Conservation (phyloP, 2,329 filamentous ascomycete species). For the Fusarium tuaranense region DNA sequence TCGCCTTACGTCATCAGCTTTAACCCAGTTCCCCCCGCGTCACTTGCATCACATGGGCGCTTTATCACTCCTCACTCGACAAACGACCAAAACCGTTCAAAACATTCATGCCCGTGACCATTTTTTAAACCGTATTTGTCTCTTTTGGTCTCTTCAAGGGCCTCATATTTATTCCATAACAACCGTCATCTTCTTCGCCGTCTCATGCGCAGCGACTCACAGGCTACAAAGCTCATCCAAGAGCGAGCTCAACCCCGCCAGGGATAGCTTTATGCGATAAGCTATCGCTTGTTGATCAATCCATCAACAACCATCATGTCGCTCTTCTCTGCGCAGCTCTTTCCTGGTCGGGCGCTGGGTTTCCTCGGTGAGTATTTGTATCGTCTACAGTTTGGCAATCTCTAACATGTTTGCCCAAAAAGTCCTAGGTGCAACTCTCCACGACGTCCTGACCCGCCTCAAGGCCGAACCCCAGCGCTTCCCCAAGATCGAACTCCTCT, state of each 20-base stretch:
- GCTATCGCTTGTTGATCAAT: conserved; percentile 13
- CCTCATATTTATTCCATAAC: not conserved
- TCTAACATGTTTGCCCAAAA: conserved; percentile 8
- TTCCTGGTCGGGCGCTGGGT: conserved; percentile 75
- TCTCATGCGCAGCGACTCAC: conserved; percentile 21
- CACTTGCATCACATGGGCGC: conserved; percentile 39
- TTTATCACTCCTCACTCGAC: conserved; percentile 35
- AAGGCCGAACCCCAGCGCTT: conserved; percentile 89
- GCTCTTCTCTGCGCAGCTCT: conserved; percentile 70
- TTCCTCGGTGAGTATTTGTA: conserved; percentile 60
- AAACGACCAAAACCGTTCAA: not conserved
- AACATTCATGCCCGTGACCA: conserved; percentile 34
- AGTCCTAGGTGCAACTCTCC: conserved; percentile 92
- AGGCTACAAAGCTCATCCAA: conserved; percentile 9
- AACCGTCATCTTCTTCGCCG: not conserved
- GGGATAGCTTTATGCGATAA: conserved; percentile 34
- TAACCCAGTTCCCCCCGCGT: conserved; percentile 20
- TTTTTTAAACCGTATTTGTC: not conserved
- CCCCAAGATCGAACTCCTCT: conserved; percentile 84
- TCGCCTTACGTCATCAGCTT: conserved; percentile 36
- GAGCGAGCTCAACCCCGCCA: conserved; percentile 40
- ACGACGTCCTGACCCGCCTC: conserved; percentile 87
- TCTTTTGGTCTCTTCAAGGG: not conserved
- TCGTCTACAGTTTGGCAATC: not conserved
- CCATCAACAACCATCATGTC: conserved; percentile 52